Evolutionary conservation across 202 grass and related monocot species (phyloP).

Genomic region (Alloteropsis angusta): DNA sequence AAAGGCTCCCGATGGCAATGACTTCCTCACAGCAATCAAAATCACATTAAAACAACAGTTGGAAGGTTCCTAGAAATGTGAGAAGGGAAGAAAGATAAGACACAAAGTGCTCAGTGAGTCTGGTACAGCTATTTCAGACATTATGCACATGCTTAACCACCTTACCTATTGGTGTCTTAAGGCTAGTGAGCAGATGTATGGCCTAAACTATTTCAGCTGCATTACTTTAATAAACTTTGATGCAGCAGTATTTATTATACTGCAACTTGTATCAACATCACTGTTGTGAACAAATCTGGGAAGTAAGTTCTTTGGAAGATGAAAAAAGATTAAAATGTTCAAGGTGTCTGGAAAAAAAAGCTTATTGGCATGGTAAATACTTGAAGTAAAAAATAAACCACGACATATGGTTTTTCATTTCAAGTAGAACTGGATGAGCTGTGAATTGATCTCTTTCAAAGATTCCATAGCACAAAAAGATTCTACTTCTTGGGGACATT

Average conservation of each 20-base stretch:
- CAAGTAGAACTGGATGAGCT: neutral
- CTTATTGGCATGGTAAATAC: neutral
- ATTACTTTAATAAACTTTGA: conserved; percentile 21
- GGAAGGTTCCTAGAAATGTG: conserved; percentile 33
- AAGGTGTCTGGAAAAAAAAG: neutral
- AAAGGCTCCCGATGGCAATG: neutral
- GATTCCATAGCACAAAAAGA: conserved; percentile 4
- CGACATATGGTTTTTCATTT: conserved; percentile 8
- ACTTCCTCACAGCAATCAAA: conserved; percentile 16
- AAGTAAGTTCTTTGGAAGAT: neutral
- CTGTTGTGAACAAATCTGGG: neutral
- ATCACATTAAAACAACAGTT: neutral
- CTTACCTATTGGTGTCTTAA: neutral
- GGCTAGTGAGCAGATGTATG: conserved; percentile 13
- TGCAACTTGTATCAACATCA: conserved; percentile 17
- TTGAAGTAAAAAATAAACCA: conserved; percentile 6
- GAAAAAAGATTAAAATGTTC: neutral
- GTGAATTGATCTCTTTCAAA: neutral
- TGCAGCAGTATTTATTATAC: conserved; percentile 21
- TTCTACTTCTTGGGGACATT: conserved; percentile 1
- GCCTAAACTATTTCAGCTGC: neutral
- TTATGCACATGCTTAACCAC: conserved; percentile 28
- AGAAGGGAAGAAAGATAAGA: neutral
- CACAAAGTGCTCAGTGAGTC: neutral
- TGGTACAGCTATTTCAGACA: conserved; percentile 27